phyloP scores from a whole-genome alignment of 2,329 filamentous ascomycete genomes.

The Coniochaeta hoffmannii region DNA sequence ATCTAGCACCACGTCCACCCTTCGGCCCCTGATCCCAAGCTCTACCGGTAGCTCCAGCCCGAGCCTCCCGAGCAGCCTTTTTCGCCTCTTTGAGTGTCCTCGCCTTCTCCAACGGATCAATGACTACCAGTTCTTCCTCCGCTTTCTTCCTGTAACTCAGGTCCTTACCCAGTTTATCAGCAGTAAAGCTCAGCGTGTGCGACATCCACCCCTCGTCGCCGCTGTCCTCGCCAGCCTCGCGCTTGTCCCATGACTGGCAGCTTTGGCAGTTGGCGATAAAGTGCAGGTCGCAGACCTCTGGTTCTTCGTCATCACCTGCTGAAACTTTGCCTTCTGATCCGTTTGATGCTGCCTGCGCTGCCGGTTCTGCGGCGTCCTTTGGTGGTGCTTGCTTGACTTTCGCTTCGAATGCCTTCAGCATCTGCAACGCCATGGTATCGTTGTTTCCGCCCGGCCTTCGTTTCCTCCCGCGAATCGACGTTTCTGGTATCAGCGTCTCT shows the following conservation, averaged over 20 bases:
- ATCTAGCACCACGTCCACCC: background rate
- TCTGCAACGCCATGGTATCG: conserved; percentile 58
- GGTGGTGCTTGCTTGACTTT: conserved; percentile 56
- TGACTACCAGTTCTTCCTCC: conserved; percentile 84
- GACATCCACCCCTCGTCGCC: conserved; percentile 74
- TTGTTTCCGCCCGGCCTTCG: conserved; percentile 51
- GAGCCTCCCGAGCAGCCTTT: conserved; percentile 48
- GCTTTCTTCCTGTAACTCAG: conserved; percentile 84
- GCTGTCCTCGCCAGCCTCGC: conserved; percentile 47
- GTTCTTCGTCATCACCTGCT: conserved; percentile 52
- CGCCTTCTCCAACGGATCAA: conserved; percentile 82
- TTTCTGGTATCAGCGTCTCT: conserved; percentile 67
- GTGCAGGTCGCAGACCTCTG: conserved; percentile 79
- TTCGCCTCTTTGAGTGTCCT: conserved; percentile 62
- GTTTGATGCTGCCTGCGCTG: conserved; percentile 11
- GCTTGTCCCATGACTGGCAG: conserved; percentile 75
- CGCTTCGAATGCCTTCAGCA: conserved; percentile 73
- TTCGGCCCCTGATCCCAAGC: conserved; percentile 54
- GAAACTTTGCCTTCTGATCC: conserved; percentile 17
- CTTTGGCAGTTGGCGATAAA: conserved; percentile 95
- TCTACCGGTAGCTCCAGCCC: conserved; percentile 41
- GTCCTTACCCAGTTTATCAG: conserved; percentile 87
- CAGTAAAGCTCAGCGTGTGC: conserved; percentile 77
- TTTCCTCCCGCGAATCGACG: conserved; percentile 64
- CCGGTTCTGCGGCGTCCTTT: conserved; percentile 20